These are phyloP conservation scores for Triticum urartu DNA, from an alignment of 176 grass and related monocot species.

Conservation along the genomic window DNA sequence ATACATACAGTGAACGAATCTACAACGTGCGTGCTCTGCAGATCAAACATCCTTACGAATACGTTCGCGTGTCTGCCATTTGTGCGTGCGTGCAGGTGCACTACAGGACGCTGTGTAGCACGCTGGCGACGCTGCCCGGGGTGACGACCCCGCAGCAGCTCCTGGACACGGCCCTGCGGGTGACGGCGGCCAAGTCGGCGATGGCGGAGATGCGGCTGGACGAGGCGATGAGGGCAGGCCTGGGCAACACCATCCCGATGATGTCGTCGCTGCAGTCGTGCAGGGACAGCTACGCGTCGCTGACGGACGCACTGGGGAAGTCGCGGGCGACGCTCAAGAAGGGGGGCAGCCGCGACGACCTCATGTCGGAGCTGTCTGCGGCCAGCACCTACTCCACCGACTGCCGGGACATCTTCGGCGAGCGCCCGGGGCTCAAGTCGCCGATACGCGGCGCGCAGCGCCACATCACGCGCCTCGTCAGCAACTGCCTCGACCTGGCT, in stretches of 20 bases:
- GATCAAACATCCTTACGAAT: not conserved
- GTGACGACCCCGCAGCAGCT: slow-evolving; percentile 44
- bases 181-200: slow-evolving; percentile 32
- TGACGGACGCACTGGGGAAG: slow-evolving; percentile 29
- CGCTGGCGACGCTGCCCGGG: slow-evolving; percentile 34
- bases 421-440: slow-evolving; percentile 37
- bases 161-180: slow-evolving; percentile 29
- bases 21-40: not conserved
- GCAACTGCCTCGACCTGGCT: slow-evolving; percentile 58
- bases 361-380: slow-evolving; percentile 48
- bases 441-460: slow-evolving; percentile 28
- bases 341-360: slow-evolving; percentile 32
- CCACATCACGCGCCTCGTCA: slow-evolving; percentile 48
- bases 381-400: slow-evolving; percentile 52
- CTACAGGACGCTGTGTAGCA: slow-evolving; percentile 43
- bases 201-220: slow-evolving; percentile 30
- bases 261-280: slow-evolving; percentile 35
- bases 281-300: slow-evolving; percentile 51
- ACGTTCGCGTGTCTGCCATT: not conserved
- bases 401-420: slow-evolving; percentile 53
- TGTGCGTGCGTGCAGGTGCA: slow-evolving; percentile 21
- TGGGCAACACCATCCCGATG: not conserved
- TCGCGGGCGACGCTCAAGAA: slow-evolving; percentile 24
- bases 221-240: not conserved
- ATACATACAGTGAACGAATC: not conserved